phyloP scores from a whole-genome alignment of 176 grass and related monocot genomes.

The Lolium multiflorum region DNA sequence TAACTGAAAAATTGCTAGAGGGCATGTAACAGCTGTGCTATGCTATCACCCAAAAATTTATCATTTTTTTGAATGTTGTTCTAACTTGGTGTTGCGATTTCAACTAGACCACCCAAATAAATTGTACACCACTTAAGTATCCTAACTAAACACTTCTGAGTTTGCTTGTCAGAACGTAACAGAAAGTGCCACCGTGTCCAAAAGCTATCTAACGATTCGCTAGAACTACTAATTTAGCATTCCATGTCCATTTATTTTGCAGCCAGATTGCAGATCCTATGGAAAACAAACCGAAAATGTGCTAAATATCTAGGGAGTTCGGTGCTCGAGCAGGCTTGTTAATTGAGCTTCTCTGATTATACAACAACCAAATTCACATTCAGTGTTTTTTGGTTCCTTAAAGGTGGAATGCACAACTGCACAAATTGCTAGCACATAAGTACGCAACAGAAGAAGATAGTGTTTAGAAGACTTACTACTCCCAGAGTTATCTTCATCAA shows the following conservation, averaged over 20 bases:
- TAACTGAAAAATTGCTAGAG: background rate
- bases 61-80: background rate
- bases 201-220: background rate
- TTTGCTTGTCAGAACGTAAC: background rate
- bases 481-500: constrained; percentile 42
- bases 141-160: background rate
- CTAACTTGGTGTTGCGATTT: constrained; percentile 21
- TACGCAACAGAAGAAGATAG: background rate
- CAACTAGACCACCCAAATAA: constrained; percentile 19
- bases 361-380: background rate
- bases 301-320: constrained; percentile 26
- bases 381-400: constrained; percentile 2
- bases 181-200: background rate
- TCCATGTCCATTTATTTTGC: background rate
- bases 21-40: background rate
- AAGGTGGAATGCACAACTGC: background rate
- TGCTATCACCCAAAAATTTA: constrained; percentile 16
- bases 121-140: constrained; percentile 26
- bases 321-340: background rate
- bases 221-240: background rate
- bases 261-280: constrained; percentile 11
- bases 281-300: background rate
- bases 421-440: constrained; percentile 27
- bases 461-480: constrained; percentile 37
- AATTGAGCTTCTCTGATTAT: background rate